These are phyloP conservation scores for Leccinum olivaceopallidum DNA, from an alignment of 768 basidiomycete species.

Conservation along the genomic window DNA sequence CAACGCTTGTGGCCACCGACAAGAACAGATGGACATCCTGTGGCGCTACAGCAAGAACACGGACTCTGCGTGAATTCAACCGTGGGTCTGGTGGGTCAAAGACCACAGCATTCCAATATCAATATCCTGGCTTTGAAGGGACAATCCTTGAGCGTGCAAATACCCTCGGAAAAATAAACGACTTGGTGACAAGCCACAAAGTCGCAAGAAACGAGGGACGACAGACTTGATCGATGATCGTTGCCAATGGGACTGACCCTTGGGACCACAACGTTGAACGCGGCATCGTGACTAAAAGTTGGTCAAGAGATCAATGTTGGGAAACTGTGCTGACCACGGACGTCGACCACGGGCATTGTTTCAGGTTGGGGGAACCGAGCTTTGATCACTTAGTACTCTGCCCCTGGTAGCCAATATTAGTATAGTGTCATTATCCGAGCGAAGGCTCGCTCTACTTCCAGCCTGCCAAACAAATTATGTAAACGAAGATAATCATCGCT, in stretches of 20 bases:
- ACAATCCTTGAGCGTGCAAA: not conserved
- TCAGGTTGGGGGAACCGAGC: not conserved
- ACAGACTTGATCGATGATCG: not conserved
- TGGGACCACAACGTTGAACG: not conserved
- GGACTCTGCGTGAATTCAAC: not conserved
- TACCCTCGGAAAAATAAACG: not conserved
- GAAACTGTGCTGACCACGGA: not conserved
- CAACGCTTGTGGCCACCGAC: constrained; percentile 9
- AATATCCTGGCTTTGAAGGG: not conserved
- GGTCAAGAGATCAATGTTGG: not conserved
- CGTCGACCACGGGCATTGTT: not conserved
- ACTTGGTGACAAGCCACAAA: not conserved
- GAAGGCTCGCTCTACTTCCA: no score
- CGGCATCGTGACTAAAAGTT: not conserved
- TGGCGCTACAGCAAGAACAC: not conserved
- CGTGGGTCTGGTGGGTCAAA: not conserved
- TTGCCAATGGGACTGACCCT: not conserved
- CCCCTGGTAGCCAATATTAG: not conserved
- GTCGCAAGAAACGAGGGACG: not conserved
- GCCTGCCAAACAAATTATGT: no score
- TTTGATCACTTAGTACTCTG: not conserved
- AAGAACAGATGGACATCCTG: constrained; percentile 5
- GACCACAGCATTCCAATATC: not conserved
- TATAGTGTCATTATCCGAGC: no score
- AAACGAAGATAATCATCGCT: no score